Conservation (phyloP, 495 filamentous ascomycete species). For the Terfezia boudieri region DNA sequence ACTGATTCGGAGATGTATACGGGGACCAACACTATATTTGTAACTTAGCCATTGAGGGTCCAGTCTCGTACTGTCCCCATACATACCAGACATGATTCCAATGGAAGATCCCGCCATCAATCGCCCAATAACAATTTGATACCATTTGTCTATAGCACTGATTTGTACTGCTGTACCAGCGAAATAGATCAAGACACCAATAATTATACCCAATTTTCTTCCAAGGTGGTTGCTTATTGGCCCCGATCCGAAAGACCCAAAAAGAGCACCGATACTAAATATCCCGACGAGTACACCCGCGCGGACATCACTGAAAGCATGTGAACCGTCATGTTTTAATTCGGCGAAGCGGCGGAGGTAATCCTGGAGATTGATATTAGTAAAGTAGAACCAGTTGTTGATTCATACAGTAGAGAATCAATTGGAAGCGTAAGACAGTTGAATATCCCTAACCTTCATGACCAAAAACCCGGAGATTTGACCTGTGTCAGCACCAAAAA, state of each 20-base stretch:
- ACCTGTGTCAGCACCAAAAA: conserved; percentile 53
- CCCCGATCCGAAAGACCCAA: conserved; percentile 42
- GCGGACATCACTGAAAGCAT: conserved; percentile 26
- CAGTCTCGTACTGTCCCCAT: too few relatives aligned
- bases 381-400: too few relatives aligned
- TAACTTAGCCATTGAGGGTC: background rate
- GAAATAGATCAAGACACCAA: conserved; percentile 40
- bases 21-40: conserved; percentile 7
- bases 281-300: conserved; percentile 33
- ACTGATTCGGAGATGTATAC: conserved; percentile 22
- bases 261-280: conserved; percentile 43
- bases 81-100: conserved; percentile 33
- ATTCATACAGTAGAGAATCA: too few relatives aligned
- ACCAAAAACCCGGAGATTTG: conserved; percentile 38
- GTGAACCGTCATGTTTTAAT: conserved; percentile 12
- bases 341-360: conserved; percentile 27
- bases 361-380: conserved; percentile 7
- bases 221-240: conserved; percentile 33
- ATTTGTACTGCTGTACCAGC: conserved; percentile 50
- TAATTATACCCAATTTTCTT: conserved; percentile 30
- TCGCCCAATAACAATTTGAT: conserved; percentile 31
- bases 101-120: conserved; percentile 42
- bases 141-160: conserved; percentile 30
- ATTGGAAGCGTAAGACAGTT: too few relatives aligned
- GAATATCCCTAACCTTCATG: conserved; percentile 22